Percentiles rank a stretch among this genome's conserved stretches.
phyloP scores from a whole-genome alignment of 768 basidiomycete species.

The Russula griseocarnosa region DNA sequence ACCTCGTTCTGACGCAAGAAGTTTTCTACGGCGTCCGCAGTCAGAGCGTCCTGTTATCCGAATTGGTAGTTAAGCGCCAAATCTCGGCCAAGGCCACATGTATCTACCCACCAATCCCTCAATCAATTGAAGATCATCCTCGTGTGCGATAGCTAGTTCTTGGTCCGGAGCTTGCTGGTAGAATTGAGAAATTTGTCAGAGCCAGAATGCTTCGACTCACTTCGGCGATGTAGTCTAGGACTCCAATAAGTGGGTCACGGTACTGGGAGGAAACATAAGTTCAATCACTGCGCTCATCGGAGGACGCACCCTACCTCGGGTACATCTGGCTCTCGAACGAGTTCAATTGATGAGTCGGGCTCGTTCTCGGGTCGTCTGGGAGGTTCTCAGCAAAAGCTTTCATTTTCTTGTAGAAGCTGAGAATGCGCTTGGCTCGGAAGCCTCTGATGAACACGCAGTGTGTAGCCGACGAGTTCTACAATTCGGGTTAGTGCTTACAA shows the following conservation, averaged over 20 bases:
- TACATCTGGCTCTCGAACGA: conserved; percentile 15
- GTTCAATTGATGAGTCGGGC: conserved; percentile 16
- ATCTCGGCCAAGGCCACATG: not conserved
- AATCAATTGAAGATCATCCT: conserved; percentile 19
- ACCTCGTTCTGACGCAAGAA: conserved; percentile 23
- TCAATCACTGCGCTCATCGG: no score
- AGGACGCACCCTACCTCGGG: conserved; percentile 9
- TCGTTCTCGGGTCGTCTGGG: conserved; percentile 18
- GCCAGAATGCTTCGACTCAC: conserved; percentile 2
- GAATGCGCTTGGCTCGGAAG: conserved; percentile 22
- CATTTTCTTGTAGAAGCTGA: conserved; percentile 15
- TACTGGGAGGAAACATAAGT: conserved; percentile 8
- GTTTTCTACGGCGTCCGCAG: conserved; percentile 23
- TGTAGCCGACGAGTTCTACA: not conserved
- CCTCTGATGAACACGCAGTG: conserved; percentile 27
- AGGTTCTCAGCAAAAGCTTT: conserved; percentile 9
- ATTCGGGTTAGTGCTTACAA: not conserved
- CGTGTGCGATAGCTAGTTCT: conserved; percentile 26
- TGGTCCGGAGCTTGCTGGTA: conserved; percentile 13
- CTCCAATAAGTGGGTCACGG: conserved; percentile 22
- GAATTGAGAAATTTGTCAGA: not conserved
- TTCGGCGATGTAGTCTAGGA: conserved; percentile 19
- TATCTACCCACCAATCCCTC: conserved; percentile 19
- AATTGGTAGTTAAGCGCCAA: not conserved
- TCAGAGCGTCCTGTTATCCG: conserved; percentile 15